A percentile compares a stretch with the other conserved stretches of the same genome.
Conservation (phyloP, 1,139 yeast species). For the Yamadazyma membranifaciens region DNA sequence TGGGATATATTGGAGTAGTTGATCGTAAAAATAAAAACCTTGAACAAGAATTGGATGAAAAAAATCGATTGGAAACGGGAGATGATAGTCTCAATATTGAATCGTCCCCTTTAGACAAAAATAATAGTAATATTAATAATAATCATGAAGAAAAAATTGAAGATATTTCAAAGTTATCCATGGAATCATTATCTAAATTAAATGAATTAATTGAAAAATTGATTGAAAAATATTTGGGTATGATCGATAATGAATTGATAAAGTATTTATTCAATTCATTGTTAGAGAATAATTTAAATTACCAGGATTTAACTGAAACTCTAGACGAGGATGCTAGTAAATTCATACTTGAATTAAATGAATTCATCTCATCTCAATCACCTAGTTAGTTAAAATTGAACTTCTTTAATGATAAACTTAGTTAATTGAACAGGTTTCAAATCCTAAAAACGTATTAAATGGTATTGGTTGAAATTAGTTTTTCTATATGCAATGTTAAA, state of each 20-base stretch:
- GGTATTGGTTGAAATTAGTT: no score
- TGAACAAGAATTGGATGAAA: conserved; percentile 37
- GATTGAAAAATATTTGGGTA: conserved; percentile 53
- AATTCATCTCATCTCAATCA: conserved; percentile 2
- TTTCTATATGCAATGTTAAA: no score
- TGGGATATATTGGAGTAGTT: conserved; percentile 27
- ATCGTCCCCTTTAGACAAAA: conserved; percentile 11
- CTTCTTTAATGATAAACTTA: not conserved
- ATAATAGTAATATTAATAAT: not conserved
- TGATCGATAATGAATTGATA: conserved; percentile 48
- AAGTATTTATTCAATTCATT: conserved; percentile 43
- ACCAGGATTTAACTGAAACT: conserved; percentile 48
- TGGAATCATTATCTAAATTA: conserved; percentile 20
- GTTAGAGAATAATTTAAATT: conserved; percentile 25
- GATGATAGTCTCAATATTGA: no score
- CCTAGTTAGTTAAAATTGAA: no score
- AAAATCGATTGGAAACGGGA: conserved; percentile 18
- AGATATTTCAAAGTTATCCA: conserved; percentile 10
- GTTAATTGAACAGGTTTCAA: not conserved
- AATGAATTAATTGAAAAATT: conserved; percentile 36
- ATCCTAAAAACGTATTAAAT: no score
- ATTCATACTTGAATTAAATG: conserved; percentile 32
- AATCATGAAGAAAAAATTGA: not conserved
- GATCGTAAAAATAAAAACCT: conserved; percentile 19
- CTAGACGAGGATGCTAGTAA: conserved; percentile 55